Conservation (phyloP, 371 early-diverging fungal genomes). For the Mucor sp. region DNA sequence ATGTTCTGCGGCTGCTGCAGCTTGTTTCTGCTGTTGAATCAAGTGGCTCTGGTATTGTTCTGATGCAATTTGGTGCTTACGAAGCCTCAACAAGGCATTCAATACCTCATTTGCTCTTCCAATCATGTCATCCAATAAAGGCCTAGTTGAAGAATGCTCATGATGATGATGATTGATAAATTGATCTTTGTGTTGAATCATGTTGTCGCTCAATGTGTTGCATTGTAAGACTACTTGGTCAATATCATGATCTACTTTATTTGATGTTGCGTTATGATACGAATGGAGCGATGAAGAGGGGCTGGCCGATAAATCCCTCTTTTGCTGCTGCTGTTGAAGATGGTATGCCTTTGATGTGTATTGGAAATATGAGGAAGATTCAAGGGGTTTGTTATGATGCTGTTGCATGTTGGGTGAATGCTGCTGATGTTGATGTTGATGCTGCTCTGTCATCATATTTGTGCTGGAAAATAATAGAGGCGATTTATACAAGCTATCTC, state of each 20-base stretch:
- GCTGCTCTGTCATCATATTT: background rate
- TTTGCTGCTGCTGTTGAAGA: background rate
- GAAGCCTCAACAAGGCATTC: constrained; percentile 41
- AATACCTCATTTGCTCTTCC: constrained; percentile 43
- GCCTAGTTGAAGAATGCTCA: constrained; percentile 12
- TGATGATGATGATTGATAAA: background rate
- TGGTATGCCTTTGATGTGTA: constrained; percentile 4
- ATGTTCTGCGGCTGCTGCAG: background rate
- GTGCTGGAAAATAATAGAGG: constrained; percentile 8
- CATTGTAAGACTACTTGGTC: constrained; percentile 32
- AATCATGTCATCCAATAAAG: constrained; percentile 49
- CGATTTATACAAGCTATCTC: constrained; percentile 5
- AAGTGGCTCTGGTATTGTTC: constrained; percentile 9
- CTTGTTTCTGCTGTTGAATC: background rate
- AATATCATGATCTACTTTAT: background rate
- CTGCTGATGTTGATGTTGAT: constrained; percentile 13
- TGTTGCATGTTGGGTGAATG: background rate
- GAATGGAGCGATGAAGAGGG: background rate
- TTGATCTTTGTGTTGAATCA: constrained; percentile 16
- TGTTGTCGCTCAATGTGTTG: constrained; percentile 32
- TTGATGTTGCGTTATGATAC: background rate
- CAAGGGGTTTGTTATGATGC: constrained; percentile 5
- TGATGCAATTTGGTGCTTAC: constrained; percentile 43
- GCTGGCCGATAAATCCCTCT: background rate
- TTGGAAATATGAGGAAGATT: constrained; percentile 10